Evolutionary conservation across 2,329 filamentous ascomycete genomes (phyloP).

Genomic region (Fonsecaea pugnacius): DNA sequence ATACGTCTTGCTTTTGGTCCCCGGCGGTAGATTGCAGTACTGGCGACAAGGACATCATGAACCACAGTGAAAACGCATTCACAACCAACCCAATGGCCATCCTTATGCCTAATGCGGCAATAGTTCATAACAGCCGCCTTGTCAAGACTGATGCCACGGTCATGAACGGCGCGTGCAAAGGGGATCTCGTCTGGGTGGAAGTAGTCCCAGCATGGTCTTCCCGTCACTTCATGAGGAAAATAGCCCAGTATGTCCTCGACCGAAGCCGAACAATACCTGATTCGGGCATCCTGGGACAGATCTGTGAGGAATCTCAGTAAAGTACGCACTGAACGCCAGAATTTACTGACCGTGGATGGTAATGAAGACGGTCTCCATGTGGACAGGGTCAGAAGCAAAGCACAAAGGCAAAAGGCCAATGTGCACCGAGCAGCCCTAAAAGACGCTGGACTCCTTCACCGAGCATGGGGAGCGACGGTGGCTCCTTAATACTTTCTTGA

Average conservation of each 20-base stretch:
- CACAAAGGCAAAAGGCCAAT: conserved; percentile 27
- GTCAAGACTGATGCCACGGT: conserved; percentile 74
- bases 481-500: conserved; percentile 18
- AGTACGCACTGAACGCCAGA: conserved; percentile 20
- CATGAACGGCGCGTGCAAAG: conserved; percentile 73
- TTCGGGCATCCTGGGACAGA: conserved; percentile 73
- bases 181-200: conserved; percentile 82
- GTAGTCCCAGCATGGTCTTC: conserved; percentile 80
- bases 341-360: conserved; percentile 77
- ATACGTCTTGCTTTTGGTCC: conserved; percentile 74
- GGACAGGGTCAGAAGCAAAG: conserved; percentile 17
- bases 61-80: conserved; percentile 91
- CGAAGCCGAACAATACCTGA: conserved; percentile 82
- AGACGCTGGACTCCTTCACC: conserved; percentile 31
- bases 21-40: conserved; percentile 75
- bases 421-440: conserved; percentile 36
- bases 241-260: conserved; percentile 83
- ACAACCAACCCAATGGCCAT: conserved; percentile 75
- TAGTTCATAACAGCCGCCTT: conserved; percentile 85
- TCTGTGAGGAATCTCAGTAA: conserved; percentile 56
- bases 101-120: conserved; percentile 69
- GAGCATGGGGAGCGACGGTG: conserved; percentile 14
- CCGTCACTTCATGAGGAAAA: conserved; percentile 73
- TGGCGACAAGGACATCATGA: conserved; percentile 83
- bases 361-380: conserved; percentile 86